These are phyloP conservation scores for Colletotrichum eleusines DNA, from an alignment of 2,329 filamentous ascomycete species.

Conservation along the genomic window DNA sequence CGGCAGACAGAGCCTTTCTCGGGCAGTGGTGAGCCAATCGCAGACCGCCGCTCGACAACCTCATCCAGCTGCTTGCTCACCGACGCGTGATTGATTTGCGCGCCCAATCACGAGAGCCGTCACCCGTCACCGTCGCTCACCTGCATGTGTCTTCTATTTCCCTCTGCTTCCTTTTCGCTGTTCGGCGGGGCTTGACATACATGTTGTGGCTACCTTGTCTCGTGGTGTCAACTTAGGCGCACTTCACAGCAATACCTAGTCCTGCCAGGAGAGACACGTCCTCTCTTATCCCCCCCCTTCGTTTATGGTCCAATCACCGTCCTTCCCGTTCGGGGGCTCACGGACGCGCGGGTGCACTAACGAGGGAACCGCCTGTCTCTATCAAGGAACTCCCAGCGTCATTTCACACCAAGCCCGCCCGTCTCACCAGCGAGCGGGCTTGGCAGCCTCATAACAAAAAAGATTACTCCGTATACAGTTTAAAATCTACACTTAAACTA, in stretches of 20 bases:
- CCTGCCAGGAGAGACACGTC: not conserved
- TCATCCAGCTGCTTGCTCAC: constrained; percentile 12
- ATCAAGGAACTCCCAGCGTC: not conserved
- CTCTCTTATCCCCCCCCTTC: not conserved
- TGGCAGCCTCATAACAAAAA: too few relatives aligned
- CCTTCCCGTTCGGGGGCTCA: not conserved
- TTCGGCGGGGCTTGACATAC: not conserved
- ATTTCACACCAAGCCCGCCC: not conserved
- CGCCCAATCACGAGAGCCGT: constrained; percentile 10
- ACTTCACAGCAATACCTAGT: not conserved
- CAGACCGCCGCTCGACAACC: not conserved
- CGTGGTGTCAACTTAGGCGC: not conserved
- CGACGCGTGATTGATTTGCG: constrained; percentile 1
- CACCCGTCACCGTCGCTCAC: not conserved
- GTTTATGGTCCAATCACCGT: not conserved
- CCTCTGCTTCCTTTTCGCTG: not conserved
- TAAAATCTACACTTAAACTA: too few relatives aligned
- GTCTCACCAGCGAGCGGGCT: not conserved
- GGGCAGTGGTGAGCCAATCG: not conserved
- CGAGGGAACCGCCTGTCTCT: not conserved
- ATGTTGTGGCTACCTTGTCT: not conserved
- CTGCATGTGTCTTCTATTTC: not conserved
- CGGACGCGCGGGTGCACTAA: not conserved
- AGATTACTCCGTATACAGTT: too few relatives aligned
- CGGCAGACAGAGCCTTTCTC: not conserved